Evolutionary conservation across 495 filamentous ascomycete genomes (phyloP).

Genomic region (Copromyces sp.): DNA sequence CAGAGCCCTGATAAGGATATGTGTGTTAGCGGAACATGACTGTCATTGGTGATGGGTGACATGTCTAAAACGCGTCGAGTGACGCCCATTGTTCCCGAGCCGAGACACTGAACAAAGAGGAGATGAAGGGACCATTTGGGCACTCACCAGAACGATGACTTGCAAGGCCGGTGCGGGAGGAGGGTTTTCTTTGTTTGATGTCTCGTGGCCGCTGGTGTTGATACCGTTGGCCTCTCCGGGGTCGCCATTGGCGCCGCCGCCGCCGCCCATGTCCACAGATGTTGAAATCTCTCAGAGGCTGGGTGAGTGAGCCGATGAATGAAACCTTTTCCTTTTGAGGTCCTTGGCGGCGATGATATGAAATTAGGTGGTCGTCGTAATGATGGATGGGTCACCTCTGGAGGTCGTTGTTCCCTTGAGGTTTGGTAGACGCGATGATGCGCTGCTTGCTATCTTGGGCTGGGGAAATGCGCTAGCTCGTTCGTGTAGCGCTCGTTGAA

Average conservation of each 20-base stretch:
- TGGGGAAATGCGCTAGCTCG: not conserved
- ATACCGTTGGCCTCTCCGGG: constrained; percentile 6
- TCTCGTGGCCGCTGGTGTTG: constrained; percentile 8
- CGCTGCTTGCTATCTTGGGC: not conserved
- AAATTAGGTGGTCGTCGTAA: not conserved
- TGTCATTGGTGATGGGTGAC: not conserved
- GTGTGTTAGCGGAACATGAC: constrained; percentile 16
- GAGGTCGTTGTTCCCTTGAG: not conserved
- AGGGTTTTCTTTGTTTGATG: constrained; percentile 7
- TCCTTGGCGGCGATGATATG: not conserved
- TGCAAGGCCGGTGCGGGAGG: constrained; percentile 50
- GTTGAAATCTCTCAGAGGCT: not conserved
- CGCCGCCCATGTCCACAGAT: constrained; percentile 2
- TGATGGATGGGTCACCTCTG: not conserved
- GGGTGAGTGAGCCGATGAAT: not conserved
- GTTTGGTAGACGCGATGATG: not conserved
- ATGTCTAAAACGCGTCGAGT: not conserved
- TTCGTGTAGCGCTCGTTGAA: not conserved
- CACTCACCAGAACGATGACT: constrained; percentile 71
- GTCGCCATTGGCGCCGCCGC: constrained; percentile 3
- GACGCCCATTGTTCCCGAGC: not conserved
- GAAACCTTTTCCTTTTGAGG: not conserved
- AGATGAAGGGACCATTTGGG: too few species aligned
- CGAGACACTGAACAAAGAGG: not conserved
- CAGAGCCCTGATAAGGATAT: constrained; percentile 57